Evolutionary conservation across 148 eudicot species (phyloP), one percentile per base, ranked within the genome.

Genomic region (Rhododendron vialii): DNA sequence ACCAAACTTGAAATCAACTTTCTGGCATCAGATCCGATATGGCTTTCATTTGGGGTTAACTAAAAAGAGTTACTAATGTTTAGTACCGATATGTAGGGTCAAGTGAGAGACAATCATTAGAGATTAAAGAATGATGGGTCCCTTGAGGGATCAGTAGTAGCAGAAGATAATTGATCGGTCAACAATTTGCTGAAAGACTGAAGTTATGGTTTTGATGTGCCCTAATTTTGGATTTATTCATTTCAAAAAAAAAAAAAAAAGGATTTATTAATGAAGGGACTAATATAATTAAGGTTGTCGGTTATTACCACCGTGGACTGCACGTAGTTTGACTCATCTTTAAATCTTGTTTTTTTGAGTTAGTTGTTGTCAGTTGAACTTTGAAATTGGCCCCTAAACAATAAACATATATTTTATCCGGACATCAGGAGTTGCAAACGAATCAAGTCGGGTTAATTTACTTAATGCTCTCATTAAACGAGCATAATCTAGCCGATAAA

Each of bases 141-240:
- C 55, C 33, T 38, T n/a, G 76, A 83, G 20, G 22, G 51, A 63
- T 83, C 84, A 22, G 43, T 15, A n/a, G 48, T 15, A 83, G n/a
- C 71, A 18, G n/a, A 50, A 36, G 67, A 35, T 11, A 82, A 55
- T 83, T 83, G 77, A 83, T 83, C 11, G 76, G 35, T 83, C 36
- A 83, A 83, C 84, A 43, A 65, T 63, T 82, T 61, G 6, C 47
- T 5, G 15, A 30, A 30, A 18, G 35, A 2, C 47, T 5, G 15
- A 30, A 18, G 20, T 28, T 5, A 26, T n/a, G 41, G 18, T 24
- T 13, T 43, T 71, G 76, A 30, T 15, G 18, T 71, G 17, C 4
- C 28, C 28, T 22, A 26, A 10, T 26, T 65, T 26, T 2, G 3
- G 5, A 2, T 61, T 63, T 63, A 24, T 22, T 3, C 30, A 30